phyloP scores from a whole-genome alignment of 768 basidiomycete genomes.

The Gautieria morchelliformis region DNA sequence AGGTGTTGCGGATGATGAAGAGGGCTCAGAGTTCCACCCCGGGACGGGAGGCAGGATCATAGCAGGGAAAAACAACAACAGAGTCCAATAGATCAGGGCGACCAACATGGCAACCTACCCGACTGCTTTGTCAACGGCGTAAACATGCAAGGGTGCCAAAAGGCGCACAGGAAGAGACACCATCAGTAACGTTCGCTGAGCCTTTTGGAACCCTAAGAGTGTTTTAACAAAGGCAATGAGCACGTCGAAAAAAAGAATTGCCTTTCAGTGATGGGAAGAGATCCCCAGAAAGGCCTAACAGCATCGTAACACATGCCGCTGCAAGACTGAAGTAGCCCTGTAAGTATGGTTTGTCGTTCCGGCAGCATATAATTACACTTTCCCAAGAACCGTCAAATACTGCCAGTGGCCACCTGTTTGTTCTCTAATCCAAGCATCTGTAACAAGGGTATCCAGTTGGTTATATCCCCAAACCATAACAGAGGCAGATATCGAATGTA shows the following conservation, averaged over 20 bases:
- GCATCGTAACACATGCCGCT: slow-evolving; percentile 32
- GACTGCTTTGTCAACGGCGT: slow-evolving; percentile 1
- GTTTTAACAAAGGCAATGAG: background rate
- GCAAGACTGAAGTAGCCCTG: slow-evolving; percentile 19
- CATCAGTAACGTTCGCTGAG: slow-evolving; percentile 53
- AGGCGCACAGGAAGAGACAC: slow-evolving; percentile 53
- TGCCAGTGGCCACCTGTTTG: slow-evolving; percentile 52
- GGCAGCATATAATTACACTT: slow-evolving; percentile 10
- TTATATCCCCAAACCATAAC: background rate
- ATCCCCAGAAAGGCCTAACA: slow-evolving; percentile 31
- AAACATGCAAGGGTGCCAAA: slow-evolving; percentile 16
- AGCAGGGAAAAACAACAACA: slow-evolving; percentile 43
- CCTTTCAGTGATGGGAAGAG: slow-evolving; percentile 27
- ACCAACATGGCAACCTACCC: slow-evolving; percentile 36
- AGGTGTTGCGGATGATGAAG: slow-evolving; percentile 20
- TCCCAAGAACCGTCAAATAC: slow-evolving; percentile 74
- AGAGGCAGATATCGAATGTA: background rate
- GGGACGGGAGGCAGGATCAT: slow-evolving; percentile 36
- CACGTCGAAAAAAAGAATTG: slow-evolving; percentile 16
- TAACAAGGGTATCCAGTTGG: background rate
- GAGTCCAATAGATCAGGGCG: slow-evolving; percentile 59
- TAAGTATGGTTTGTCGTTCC: background rate
- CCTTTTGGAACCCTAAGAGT: slow-evolving; percentile 25
- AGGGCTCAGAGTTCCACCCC: slow-evolving; percentile 12
- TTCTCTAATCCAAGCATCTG: background rate